Evolutionary conservation across 352 stramenopile genomes (phyloP), one percentile per base, ranked within the genome.

Genomic region (Phytopythium litorale): DNA sequence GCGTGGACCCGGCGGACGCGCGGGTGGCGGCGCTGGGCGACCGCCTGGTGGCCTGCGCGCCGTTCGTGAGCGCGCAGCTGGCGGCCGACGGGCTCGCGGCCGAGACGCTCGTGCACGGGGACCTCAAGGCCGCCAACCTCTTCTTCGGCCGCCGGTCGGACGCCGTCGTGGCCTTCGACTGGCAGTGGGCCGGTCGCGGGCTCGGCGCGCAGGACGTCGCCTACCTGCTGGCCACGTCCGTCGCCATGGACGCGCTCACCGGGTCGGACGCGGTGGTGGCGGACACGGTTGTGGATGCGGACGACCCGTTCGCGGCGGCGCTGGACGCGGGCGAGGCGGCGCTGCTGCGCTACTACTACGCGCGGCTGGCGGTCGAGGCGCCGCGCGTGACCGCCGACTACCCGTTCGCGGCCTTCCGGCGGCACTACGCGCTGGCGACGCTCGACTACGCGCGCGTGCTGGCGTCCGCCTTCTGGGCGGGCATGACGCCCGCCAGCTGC

Each of bases 91-190:
- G 42, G 15, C 18, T 66, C 43, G 25, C 7, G 40, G 13, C n/a
- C 11, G 65, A 66, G 33, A 88, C 78, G 6, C 51, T 91, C 23
- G 65, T 91, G 7, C 81, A 91, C 50, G 81, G 81, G 19, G 81
- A 91, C 58, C 86, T 81, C 64, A 91, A 91, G 70, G 87, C 74
- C 32, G 78, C 75, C 54, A 91, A 91, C 53, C 58, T 91, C 11
- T 89, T 89, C 57, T 91, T 91, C 49, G 52, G 88, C 18, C 38
- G 66, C 0, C 42, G 63, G 32, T 70, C 75, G 11, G 67, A 73
- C 7, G 56, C 76, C 18, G 79, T 81, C 16, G 72, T 85, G 57
- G 81, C 79, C 6, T 91, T 91, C 48, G 81, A 91, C 64, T 91
- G 81, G 81, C 79, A 91, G 57, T 91, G 81, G 81, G 75, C 64